A percentile compares a stretch with the other conserved stretches of the same genome.
phyloP scores from a whole-genome alignment of 352 stramenopile species.

The Globisporangium ultimum region DNA sequence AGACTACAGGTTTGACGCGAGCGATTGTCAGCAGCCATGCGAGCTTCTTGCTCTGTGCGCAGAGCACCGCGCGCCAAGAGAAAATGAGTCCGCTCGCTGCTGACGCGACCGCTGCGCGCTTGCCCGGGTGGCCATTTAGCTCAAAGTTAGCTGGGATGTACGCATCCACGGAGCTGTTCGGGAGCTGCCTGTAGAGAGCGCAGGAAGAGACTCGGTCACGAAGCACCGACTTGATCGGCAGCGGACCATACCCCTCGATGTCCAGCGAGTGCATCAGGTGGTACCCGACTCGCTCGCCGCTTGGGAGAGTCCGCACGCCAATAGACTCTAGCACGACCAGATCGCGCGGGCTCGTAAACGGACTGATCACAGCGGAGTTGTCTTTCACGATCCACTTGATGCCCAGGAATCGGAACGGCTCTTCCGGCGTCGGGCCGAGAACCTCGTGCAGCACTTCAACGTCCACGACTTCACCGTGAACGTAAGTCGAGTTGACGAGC shows the following conservation, averaged over 20 bases:
- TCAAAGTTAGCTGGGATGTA: conserved; percentile 5
- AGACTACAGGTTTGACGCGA: conserved; percentile 10
- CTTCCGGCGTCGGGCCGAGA: conserved; percentile 10
- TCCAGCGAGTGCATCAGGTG: conserved; percentile 11
- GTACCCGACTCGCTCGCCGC: conserved; percentile 17
- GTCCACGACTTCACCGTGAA: conserved; percentile 25
- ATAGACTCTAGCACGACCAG: conserved; percentile 18
- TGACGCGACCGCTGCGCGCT: background rate
- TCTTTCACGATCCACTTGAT: conserved; percentile 29
- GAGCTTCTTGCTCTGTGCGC: conserved; percentile 33
- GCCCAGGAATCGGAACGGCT: conserved; percentile 30
- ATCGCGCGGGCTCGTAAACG: conserved; percentile 22
- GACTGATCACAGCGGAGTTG: conserved; percentile 15
- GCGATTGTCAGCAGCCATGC: conserved; percentile 20
- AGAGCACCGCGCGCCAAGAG: conserved; percentile 13
- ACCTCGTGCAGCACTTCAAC: conserved; percentile 22
- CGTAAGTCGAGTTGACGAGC: conserved; percentile 26
- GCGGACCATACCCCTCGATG: background rate
- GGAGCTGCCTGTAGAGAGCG: conserved; percentile 9
- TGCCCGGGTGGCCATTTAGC: background rate
- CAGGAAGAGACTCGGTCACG: conserved; percentile 8
- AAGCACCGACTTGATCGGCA: background rate
- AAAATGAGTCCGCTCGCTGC: conserved; percentile 16
- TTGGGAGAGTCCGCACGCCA: background rate
- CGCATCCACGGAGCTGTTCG: conserved; percentile 12